phyloP scores from a whole-genome alignment of 2,329 filamentous ascomycete species.

The Pseudogymnoascus sp. region DNA sequence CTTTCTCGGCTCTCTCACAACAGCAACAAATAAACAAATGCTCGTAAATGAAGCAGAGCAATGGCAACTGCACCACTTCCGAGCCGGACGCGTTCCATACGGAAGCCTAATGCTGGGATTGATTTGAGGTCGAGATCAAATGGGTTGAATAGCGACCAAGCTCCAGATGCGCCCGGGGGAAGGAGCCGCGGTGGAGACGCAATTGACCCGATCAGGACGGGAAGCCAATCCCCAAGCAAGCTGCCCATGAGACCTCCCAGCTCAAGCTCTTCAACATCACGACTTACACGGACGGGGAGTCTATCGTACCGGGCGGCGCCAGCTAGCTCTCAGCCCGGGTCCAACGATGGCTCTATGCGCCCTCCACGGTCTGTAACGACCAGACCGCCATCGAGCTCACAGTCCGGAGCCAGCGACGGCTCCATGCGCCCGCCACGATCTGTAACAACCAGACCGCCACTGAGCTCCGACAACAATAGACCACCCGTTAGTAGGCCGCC shows the following conservation, averaged over 20 bases:
- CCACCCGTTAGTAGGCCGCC: neutral
- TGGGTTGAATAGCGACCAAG: constrained; percentile 3
- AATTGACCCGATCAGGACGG: constrained; percentile 12
- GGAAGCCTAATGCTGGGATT: constrained; percentile 15
- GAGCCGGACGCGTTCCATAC: constrained; percentile 20
- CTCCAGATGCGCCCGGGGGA: neutral
- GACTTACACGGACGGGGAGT: neutral
- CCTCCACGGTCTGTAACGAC: constrained; percentile 2
- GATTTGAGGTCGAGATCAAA: neutral
- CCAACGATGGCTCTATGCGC: constrained; percentile 5
- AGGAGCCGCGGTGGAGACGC: constrained; percentile 10
- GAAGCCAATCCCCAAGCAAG: constrained; percentile 25
- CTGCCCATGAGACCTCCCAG: constrained; percentile 18
- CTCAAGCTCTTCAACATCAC: constrained; percentile 1
- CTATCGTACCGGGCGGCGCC: neutral
- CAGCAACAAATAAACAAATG: constrained; percentile 6
- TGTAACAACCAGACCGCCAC: neutral
- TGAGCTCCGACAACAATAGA: constrained; percentile 5
- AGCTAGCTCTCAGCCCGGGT: neutral
- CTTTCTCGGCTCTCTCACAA: constrained; percentile 6
- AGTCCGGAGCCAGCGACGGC: neutral
- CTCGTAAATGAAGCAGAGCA: neutral
- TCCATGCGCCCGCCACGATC: constrained; percentile 9
- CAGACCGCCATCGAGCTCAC: neutral
- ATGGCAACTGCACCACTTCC: constrained; percentile 15